Conservation (phyloP, 768 basidiomycete species). For the Naganishia vishniacii region DNA sequence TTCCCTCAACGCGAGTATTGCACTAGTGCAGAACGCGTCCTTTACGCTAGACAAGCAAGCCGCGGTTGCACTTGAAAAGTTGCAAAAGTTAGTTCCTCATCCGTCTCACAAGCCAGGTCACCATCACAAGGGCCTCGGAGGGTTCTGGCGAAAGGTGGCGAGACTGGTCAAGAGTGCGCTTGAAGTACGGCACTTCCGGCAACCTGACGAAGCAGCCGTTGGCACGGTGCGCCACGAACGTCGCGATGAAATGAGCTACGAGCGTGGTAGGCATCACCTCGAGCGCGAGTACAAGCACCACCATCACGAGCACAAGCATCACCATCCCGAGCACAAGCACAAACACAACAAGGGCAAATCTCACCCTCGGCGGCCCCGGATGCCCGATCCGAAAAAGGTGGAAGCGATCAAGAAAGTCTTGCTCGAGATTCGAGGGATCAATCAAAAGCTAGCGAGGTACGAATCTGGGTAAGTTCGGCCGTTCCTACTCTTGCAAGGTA, state of each 20-base stretch:
- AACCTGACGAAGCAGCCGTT: too few species aligned
- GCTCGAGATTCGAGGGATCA: constrained; percentile 43
- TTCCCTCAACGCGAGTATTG: constrained; percentile 42
- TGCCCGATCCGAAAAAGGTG: constrained; percentile 29
- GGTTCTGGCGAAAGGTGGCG: background rate
- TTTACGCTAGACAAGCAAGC: constrained; percentile 42
- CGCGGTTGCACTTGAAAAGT: constrained; percentile 31
- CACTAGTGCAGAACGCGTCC: constrained; percentile 43
- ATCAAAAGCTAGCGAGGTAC: constrained; percentile 41
- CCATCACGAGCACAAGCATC: background rate
- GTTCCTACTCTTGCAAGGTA: too few species aligned
- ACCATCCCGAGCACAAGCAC: background rate
- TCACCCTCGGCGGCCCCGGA: background rate
- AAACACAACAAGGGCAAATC: constrained; percentile 1
- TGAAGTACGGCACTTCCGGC: background rate
- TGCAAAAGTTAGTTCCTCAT: constrained; percentile 33
- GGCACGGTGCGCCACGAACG: too few species aligned
- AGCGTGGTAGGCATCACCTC: background rate
- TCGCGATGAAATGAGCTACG: too few species aligned
- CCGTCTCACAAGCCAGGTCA: background rate
- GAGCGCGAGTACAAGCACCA: background rate
- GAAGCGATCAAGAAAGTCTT: constrained; percentile 44
- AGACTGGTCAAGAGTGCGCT: constrained; percentile 1
- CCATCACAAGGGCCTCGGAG: background rate
- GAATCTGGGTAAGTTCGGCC: constrained; percentile 44